Base-by-base conservation (phyloP, 768 basidiomycete genomes). In the Dacryopinax primogenitus region DNA sequence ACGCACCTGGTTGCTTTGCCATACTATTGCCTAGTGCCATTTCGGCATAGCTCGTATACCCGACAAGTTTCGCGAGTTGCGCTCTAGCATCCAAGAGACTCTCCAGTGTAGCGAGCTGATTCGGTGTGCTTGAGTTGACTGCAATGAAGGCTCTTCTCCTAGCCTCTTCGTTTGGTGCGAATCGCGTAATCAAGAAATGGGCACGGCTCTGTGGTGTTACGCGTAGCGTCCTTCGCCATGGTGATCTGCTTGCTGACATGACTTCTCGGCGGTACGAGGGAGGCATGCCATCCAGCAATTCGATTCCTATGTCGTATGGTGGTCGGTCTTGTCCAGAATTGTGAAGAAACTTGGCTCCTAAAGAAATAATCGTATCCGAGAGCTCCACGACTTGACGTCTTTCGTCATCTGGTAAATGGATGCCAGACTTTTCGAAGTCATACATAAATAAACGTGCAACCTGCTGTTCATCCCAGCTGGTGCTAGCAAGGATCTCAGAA, bases 351-450 rank as follows among this genome's bases (percentile, higher is more conserved):
- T 79, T 3, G 83, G 82, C 68, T 87, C 86, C 65, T 83, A 83
- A 67, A 92, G 79, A 71, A 99, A 97, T 65, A 65, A 98, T 90
- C 65, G 91, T 86, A 15, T 94, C 90, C 1, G 93, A 96, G 12
- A 97, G 78, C 0, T 87, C 83, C 18, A 99, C 92, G 68, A 96
- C 97, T 67, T 82, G 85, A 35, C 84, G 79, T 39, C 96, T 83
- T 69, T 92, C 80, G 11, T 79, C 79, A 0, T 86, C 83, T 11
- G 92, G 87, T 13, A 99, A 81, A 73, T 94, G 83, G 68, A 98
- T 94, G 9, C 92, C 95, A 15, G 94, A 98, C 74, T 93, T 93
- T 73, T 96, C 91, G 75, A 99, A 99, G 79, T 98, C 96, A 58
- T 88, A 83, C 83, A 92, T 87, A 76, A 98, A 98, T 67, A 94